Evolutionary conservation across 208 protist species (phyloP).

Genomic region (Novymonas esmeraldas): DNA sequence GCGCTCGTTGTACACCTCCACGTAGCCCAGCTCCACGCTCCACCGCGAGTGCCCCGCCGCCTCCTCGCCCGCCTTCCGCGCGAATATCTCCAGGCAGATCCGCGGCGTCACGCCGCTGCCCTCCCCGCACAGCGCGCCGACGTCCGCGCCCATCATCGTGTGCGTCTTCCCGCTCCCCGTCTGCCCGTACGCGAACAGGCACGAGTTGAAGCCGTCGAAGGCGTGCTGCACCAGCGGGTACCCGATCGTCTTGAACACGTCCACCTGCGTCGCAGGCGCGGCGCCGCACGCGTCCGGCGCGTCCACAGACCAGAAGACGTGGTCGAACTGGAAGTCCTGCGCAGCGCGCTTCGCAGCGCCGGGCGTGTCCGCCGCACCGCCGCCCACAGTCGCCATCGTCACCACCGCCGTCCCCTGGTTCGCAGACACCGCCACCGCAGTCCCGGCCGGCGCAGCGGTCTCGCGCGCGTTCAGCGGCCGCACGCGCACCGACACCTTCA

Average conservation of each 20-base stretch:
- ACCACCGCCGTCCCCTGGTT: conserved; percentile 27
- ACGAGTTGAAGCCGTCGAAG: conserved; percentile 70
- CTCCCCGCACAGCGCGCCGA: conserved; percentile 33
- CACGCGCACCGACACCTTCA: conserved; percentile 69
- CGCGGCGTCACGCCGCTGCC: conserved; percentile 81
- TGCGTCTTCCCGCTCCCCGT: conserved; percentile 93
- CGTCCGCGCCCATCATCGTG: conserved; percentile 78
- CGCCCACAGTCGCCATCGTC: conserved; percentile 8
- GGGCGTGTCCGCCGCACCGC: neutral
- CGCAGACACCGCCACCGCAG: conserved; percentile 10
- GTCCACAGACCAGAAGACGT: conserved; percentile 66
- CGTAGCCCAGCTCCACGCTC: conserved; percentile 76
- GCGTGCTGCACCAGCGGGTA: conserved; percentile 52
- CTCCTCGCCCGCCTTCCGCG: conserved; percentile 60
- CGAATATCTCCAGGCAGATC: conserved; percentile 80
- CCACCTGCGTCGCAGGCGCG: conserved; percentile 43
- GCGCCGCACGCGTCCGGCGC: conserved; percentile 32
- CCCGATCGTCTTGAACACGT: conserved; percentile 66
- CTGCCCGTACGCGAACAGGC: conserved; percentile 93
- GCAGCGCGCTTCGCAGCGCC: neutral
- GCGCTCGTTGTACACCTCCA: conserved; percentile 93
- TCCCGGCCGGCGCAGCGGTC: conserved; percentile 14
- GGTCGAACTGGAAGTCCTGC: conserved; percentile 67
- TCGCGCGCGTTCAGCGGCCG: conserved; percentile 59
- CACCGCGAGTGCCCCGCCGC: conserved; percentile 44